phyloP scores from a whole-genome alignment of 805 yeast genomes.

The Kluyveromyces nonfermentans region DNA sequence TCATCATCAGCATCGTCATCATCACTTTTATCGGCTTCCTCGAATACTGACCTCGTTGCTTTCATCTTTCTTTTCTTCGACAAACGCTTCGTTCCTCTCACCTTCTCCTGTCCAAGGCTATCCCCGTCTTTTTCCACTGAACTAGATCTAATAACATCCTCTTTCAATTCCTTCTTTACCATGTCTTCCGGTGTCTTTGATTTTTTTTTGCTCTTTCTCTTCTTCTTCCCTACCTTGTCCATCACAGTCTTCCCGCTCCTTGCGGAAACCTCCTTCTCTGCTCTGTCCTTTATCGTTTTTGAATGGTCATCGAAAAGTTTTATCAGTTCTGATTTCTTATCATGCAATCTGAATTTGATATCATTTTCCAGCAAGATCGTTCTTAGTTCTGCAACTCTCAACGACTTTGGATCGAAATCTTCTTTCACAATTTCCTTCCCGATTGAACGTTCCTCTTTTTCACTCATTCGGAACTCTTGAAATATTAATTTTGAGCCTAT shows the following conservation, averaged over 20 bases:
- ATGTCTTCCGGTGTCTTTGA: neutral
- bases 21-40: conserved; percentile 4
- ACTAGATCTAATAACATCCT: neutral
- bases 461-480: neutral
- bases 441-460: conserved; percentile 9
- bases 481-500: neutral
- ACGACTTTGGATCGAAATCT: conserved; percentile 59
- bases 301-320: conserved; percentile 40
- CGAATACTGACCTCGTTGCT: conserved; percentile 5
- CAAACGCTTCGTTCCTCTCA: conserved; percentile 7
- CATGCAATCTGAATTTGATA: conserved; percentile 49
- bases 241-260: conserved; percentile 32
- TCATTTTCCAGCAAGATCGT: conserved; percentile 52
- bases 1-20: conserved; percentile 7
- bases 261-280: neutral
- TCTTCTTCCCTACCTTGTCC: conserved; percentile 28
- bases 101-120: conserved; percentile 9
- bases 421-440: conserved; percentile 15
- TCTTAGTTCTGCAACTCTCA: conserved; percentile 64
- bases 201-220: conserved; percentile 1
- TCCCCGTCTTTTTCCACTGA: conserved; percentile 6
- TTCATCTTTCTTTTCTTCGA: conserved; percentile 8
- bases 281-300: neutral
- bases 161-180: neutral
- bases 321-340: conserved; percentile 61